Conservation (phyloP, 306 rosid genomes). For the Cucumis melo region DNA sequence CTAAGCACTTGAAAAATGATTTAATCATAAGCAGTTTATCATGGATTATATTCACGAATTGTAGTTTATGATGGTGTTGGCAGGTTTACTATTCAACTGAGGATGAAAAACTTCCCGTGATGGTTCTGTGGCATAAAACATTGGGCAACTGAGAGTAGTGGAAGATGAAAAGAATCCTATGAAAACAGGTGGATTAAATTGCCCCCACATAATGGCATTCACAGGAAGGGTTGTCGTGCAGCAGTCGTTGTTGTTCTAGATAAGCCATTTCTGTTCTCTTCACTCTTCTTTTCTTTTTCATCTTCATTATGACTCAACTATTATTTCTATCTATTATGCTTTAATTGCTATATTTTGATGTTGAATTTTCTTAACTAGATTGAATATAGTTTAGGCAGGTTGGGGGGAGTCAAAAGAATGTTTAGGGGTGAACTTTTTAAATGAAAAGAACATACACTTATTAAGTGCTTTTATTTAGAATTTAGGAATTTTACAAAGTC, state of each 20-base stretch:
- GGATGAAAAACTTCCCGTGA: background rate
- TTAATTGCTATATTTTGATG: background rate
- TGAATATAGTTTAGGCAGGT: background rate
- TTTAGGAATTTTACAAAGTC: background rate
- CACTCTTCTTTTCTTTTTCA: background rate
- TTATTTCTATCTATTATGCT: background rate
- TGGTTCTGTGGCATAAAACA: background rate
- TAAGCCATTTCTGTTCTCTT: background rate
- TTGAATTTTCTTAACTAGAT: background rate
- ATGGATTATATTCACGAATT: background rate
- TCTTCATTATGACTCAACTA: background rate
- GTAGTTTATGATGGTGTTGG: background rate
- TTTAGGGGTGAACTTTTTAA: background rate
- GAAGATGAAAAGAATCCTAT: background rate
- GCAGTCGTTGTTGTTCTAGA: background rate
- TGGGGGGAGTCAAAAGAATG: background rate
- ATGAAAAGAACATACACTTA: background rate
- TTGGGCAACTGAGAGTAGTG: background rate
- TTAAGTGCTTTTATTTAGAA: background rate
- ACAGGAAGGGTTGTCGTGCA: conserved; percentile 4
- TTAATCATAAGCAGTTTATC: background rate
- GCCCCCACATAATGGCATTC: background rate
- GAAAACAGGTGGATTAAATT: background rate
- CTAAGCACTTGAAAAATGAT: too few species aligned
- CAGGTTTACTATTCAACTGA: background rate